phyloP scores from a whole-genome alignment of 371 early-diverging fungal genomes.

The Rhizopus delemar region DNA sequence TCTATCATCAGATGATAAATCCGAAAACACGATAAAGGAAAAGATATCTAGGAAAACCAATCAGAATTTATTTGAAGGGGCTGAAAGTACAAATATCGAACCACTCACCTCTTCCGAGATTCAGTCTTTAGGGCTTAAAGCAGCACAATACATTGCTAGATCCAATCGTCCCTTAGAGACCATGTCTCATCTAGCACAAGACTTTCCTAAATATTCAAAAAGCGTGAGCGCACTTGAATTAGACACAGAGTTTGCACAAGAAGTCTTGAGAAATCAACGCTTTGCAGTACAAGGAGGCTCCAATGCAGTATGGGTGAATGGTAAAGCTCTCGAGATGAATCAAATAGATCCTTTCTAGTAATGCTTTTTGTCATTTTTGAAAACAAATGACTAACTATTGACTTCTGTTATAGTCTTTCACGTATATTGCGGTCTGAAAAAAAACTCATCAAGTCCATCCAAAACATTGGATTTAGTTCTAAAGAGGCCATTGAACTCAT shows the following conservation, averaged over 20 bases:
- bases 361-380: not conserved
- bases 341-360: slow-evolving; percentile 72
- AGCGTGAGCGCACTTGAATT: slow-evolving; percentile 54
- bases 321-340: slow-evolving; percentile 53
- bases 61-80: slow-evolving; percentile 32
- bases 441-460: slow-evolving; percentile 44
- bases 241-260: slow-evolving; percentile 27
- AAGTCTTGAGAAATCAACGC: slow-evolving; percentile 41
- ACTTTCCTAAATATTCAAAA: slow-evolving; percentile 86
- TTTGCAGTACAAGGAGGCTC: slow-evolving; percentile 26
- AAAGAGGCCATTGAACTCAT: slow-evolving; percentile 70
- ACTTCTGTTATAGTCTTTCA: slow-evolving; percentile 17
- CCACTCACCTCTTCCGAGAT: slow-evolving; percentile 64
- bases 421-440: slow-evolving; percentile 33
- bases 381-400: not conserved
- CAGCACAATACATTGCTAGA: slow-evolving; percentile 66
- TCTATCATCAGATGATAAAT: not conserved
- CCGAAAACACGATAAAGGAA: slow-evolving; percentile 19
- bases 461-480: slow-evolving; percentile 53
- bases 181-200: slow-evolving; percentile 68
- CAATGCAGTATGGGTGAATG: slow-evolving; percentile 71
- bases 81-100: slow-evolving; percentile 55
- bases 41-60: slow-evolving; percentile 32
- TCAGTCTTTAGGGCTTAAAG: slow-evolving; percentile 64
- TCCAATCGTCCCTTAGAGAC: slow-evolving; percentile 62